phyloP scores from a whole-genome alignment of 306 rosid species.

The Medicago ruthenica region DNA sequence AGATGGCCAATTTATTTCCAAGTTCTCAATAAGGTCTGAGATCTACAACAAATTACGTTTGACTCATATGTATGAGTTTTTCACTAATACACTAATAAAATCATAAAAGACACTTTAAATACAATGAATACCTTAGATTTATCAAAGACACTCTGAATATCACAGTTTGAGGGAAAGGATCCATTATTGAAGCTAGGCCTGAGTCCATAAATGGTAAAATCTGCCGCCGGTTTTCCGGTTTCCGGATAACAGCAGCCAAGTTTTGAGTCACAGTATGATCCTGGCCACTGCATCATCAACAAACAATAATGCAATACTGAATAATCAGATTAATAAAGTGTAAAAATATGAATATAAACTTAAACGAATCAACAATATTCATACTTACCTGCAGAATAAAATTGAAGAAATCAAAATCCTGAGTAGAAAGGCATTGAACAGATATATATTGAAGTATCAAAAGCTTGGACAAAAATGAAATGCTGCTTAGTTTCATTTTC shows the following conservation, averaged over 20 bases:
- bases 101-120: background rate
- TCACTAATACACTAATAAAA: background rate
- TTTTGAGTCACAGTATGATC: slow-evolving; percentile 75
- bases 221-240: slow-evolving; percentile 68
- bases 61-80: background rate
- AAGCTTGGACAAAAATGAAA: slow-evolving; percentile 49
- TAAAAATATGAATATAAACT: background rate
- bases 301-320: background rate
- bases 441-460: slow-evolving; percentile 55
- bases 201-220: slow-evolving; percentile 76
- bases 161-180: slow-evolving; percentile 70
- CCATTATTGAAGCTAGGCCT: slow-evolving; percentile 74
- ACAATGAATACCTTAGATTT: slow-evolving; percentile 59
- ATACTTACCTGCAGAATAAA: slow-evolving; percentile 71
- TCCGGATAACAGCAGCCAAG: slow-evolving; percentile 71
- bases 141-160: slow-evolving; percentile 67
- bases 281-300: slow-evolving; percentile 69
- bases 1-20: slow-evolving; percentile 79
- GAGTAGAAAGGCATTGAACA: slow-evolving; percentile 49
- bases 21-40: slow-evolving; percentile 55
- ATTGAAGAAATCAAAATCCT: slow-evolving; percentile 77
- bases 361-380: background rate
- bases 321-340: background rate
- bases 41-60: slow-evolving; percentile 44
- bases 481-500: slow-evolving; percentile 48